Evolutionary conservation across 306 rosid species (phyloP).

Genomic region (Betula pendula): DNA sequence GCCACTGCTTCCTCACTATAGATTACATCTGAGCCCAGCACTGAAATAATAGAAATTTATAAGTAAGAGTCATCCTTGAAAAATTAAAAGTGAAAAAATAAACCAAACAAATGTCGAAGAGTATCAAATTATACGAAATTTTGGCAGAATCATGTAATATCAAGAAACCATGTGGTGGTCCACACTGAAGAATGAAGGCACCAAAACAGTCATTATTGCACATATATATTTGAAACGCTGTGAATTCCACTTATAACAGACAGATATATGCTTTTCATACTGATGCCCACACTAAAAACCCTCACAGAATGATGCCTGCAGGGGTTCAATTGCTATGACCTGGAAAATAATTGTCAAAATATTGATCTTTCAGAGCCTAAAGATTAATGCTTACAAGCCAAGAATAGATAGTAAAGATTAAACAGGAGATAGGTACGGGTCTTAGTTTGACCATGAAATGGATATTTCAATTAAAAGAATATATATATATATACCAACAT

Average conservation of each 20-base stretch:
- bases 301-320: neutral
- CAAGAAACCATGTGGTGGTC: neutral
- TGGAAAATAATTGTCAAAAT: neutral
- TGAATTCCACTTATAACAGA: neutral
- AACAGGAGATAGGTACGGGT: too few species aligned
- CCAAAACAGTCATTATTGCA: neutral
- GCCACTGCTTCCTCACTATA: constrained; percentile 73
- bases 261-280: neutral
- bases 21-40: constrained; percentile 81
- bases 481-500: too few species aligned
- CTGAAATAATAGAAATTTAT: constrained; percentile 35
- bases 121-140: neutral
- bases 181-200: neutral
- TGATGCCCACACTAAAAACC: neutral
- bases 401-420: too few species aligned
- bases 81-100: neutral
- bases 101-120: neutral
- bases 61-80: neutral
- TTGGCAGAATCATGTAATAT: too few species aligned
- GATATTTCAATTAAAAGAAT: too few species aligned
- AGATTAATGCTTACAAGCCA: too few species aligned
- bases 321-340: neutral
- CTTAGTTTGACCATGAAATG: too few species aligned
- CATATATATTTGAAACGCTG: neutral
- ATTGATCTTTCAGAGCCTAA: neutral